phyloP scores from a whole-genome alignment of 2,329 filamentous ascomycete species.

The Saccharata proteae region DNA sequence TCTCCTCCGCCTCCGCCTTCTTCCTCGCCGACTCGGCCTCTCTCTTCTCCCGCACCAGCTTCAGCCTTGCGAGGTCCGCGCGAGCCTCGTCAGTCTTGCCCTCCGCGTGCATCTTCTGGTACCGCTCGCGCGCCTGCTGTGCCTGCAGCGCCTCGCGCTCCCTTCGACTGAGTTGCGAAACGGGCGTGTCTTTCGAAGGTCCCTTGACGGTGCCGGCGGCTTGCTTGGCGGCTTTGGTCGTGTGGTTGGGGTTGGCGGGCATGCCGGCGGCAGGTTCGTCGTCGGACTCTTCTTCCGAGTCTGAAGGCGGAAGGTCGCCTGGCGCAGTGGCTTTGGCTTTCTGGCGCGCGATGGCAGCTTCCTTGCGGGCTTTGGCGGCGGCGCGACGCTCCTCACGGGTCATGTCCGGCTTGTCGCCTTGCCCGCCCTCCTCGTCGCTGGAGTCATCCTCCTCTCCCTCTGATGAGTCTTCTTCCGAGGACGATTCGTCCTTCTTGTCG shows the following conservation, averaged over 20 bases:
- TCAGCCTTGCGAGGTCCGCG: slow-evolving; percentile 73
- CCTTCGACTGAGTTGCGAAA: slow-evolving; percentile 49
- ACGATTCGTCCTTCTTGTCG: slow-evolving; percentile 38
- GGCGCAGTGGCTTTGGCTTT: slow-evolving; percentile 61
- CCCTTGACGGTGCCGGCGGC: slow-evolving; percentile 44
- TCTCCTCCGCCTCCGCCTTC: slow-evolving; percentile 50
- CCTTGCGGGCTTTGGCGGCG: slow-evolving; percentile 80
- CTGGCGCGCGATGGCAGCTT: slow-evolving; percentile 70
- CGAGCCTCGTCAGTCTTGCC: slow-evolving; percentile 96
- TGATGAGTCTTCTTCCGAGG: slow-evolving; percentile 15
- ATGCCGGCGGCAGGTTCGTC: slow-evolving; percentile 46
- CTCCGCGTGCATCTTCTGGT: slow-evolving; percentile 81
- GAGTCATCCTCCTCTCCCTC: slow-evolving; percentile 34
- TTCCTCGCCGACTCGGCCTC: slow-evolving; percentile 73
- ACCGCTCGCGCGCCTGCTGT: slow-evolving; percentile 76
- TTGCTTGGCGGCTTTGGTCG: slow-evolving; percentile 54
- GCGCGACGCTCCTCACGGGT: slow-evolving; percentile 82
- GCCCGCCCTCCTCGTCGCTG: slow-evolving; percentile 28
- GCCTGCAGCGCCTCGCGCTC: slow-evolving; percentile 75
- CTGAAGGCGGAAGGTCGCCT: slow-evolving; percentile 72
- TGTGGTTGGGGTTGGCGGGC: slow-evolving; percentile 87
- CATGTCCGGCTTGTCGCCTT: slow-evolving; percentile 38
- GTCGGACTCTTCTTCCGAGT: slow-evolving; percentile 47
- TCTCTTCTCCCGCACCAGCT: slow-evolving; percentile 71
- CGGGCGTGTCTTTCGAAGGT: slow-evolving; percentile 28